phyloP scores from a whole-genome alignment of 1,139 yeast species.

The Yamadazyma trypodendri region DNA sequence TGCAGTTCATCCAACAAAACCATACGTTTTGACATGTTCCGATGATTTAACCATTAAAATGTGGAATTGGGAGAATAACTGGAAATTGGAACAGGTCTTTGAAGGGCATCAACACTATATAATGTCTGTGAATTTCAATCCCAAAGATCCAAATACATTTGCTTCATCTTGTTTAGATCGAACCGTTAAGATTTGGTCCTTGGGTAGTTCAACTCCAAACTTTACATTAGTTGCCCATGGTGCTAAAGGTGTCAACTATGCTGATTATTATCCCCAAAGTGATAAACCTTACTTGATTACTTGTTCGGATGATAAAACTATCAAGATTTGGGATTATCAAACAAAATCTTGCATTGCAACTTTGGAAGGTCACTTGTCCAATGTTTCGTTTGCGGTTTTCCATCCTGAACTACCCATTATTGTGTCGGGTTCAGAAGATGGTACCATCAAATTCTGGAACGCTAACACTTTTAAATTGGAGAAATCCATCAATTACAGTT shows the following conservation, averaged over 20 bases:
- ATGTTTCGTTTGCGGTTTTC: conserved; percentile 94
- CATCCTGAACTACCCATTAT: conserved; percentile 94
- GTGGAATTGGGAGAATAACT: conserved; percentile 96
- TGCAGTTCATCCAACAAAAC: conserved; percentile 92
- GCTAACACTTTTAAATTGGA: conserved; percentile 81
- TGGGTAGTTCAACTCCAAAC: conserved; percentile 87
- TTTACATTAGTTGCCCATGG: conserved; percentile 91
- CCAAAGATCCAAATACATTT: conserved; percentile 96
- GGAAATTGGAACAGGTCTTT: conserved; percentile 87
- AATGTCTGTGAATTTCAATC: conserved; percentile 92
- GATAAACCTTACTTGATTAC: conserved; percentile 96
- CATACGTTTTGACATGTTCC: conserved; percentile 83
- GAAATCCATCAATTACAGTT: conserved; percentile 83
- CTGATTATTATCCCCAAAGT: conserved; percentile 93
- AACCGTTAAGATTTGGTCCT: conserved; percentile 94
- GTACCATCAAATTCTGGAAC: conserved; percentile 77
- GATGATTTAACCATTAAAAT: conserved; percentile 90
- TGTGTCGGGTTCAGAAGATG: conserved; percentile 81
- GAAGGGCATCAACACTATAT: conserved; percentile 97
- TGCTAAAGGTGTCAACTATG: conserved; percentile 90
- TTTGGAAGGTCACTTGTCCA: conserved; percentile 87
- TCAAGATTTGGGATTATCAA: conserved; percentile 96
- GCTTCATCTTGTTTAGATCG: conserved; percentile 96
- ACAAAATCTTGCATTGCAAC: conserved; percentile 95
- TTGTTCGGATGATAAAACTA: conserved; percentile 87